phyloP scores from a whole-genome alignment of 2,329 filamentous ascomycete species.

The Penicillium sumatraense region DNA sequence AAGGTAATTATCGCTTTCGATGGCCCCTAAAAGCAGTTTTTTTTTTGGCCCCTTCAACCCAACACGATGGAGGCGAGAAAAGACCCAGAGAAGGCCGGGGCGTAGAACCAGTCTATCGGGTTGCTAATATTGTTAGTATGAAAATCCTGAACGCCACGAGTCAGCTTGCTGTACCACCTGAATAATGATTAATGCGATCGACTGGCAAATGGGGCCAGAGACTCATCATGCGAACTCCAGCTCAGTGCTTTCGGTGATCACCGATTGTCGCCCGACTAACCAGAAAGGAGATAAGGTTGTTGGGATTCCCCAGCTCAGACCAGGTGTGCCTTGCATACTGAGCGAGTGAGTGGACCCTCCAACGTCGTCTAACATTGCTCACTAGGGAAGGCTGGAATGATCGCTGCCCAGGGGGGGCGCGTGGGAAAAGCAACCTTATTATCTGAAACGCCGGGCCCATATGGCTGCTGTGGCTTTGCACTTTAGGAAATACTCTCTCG shows the following conservation, averaged over 20 bases:
- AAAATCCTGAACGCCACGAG: background rate
- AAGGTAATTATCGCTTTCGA: background rate
- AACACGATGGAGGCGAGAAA: background rate
- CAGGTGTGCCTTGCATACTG: conserved; percentile 27
- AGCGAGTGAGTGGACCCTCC: conserved; percentile 10
- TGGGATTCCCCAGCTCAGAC: conserved; percentile 22
- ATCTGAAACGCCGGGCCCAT: conserved; percentile 26
- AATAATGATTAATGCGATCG: conserved; percentile 3
- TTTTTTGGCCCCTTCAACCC: background rate
- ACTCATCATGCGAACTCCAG: conserved; percentile 5
- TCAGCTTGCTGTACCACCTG: conserved; percentile 5
- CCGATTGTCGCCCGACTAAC: conserved; percentile 6
- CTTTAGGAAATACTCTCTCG: background rate
- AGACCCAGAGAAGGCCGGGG: background rate
- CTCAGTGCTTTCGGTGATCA: conserved; percentile 13
- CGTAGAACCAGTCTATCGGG: background rate
- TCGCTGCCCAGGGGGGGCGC: conserved; percentile 5
- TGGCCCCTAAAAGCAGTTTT: background rate
- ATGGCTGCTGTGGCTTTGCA: conserved; percentile 26
- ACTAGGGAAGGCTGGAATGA: conserved; percentile 20
- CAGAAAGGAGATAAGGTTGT: conserved; percentile 26
- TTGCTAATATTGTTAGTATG: conserved; percentile 1
- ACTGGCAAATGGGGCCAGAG: background rate
- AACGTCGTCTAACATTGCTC: conserved; percentile 25
- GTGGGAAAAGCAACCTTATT: conserved; percentile 24